These are phyloP conservation scores for Arthromyces matolae DNA, from an alignment of 768 basidiomycete species.

Conservation along the genomic window DNA sequence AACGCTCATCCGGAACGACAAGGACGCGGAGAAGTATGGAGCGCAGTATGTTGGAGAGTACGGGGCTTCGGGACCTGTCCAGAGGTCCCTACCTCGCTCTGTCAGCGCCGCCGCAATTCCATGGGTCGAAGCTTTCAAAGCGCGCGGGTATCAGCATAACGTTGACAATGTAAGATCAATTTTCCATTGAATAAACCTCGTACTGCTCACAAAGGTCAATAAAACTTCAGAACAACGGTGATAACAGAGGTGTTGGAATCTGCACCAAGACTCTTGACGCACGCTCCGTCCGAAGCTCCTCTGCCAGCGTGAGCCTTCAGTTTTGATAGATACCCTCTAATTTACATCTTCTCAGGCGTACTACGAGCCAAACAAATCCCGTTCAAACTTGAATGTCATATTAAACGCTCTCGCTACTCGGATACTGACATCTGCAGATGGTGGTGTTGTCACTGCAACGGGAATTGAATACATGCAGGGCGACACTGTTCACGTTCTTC, in stretches of 20 bases:
- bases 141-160: no score
- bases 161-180: no score
- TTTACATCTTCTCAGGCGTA: background rate
- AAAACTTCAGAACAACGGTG: background rate
- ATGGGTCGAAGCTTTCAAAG: no score
- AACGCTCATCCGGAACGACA: background rate
- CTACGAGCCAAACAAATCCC: background rate
- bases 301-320: background rate
- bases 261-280: background rate
- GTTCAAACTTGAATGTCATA: background rate
- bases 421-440: background rate
- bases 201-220: no score
- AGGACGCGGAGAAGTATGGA: background rate
- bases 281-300: background rate
- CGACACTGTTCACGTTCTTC: background rate
- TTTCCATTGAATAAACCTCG: no score
- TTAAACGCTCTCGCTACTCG: background rate
- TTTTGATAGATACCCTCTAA: no score
- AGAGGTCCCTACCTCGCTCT: background rate
- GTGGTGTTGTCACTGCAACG: background rate
- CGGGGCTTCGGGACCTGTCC: background rate
- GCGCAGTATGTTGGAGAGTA: background rate
- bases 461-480: slow-evolving; percentile 1
- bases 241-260: background rate
- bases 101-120: background rate